Evolutionary conservation across 805 yeast genomes (phyloP).

Genomic region (Scheffersomyces ergatensis): DNA sequence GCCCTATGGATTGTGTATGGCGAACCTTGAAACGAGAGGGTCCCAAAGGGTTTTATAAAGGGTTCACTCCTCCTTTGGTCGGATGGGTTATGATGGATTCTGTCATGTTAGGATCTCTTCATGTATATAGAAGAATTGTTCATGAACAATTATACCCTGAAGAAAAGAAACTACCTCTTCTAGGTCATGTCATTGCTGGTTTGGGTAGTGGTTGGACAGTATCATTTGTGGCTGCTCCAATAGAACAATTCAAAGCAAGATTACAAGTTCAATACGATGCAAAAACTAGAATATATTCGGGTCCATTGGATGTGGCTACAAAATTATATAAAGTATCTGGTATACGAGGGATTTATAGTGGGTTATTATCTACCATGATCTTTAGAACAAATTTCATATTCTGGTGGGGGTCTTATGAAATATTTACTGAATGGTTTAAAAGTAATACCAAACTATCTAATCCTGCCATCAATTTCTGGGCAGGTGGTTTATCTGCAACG

Average conservation of each 20-base stretch:
- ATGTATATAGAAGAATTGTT: constrained; percentile 67
- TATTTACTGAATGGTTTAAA: constrained; percentile 68
- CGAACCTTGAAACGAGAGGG: constrained; percentile 79
- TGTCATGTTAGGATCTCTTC: constrained; percentile 84
- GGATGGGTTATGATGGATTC: constrained; percentile 96
- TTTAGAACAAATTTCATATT: constrained; percentile 84
- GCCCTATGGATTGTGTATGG: constrained; percentile 77
- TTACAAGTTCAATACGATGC: constrained; percentile 89
- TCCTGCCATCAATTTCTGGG: constrained; percentile 82
- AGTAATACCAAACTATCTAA: constrained; percentile 62
- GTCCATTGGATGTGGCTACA: constrained; percentile 75
- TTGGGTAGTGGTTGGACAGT: constrained; percentile 91
- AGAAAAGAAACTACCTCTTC: constrained; percentile 62
- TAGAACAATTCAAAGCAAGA: constrained; percentile 85
- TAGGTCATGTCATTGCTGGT: constrained; percentile 74
- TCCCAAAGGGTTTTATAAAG: constrained; percentile 74
- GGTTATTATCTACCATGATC: constrained; percentile 80
- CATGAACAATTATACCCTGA: constrained; percentile 63
- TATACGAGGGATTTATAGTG: constrained; percentile 72
- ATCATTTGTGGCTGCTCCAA: constrained; percentile 93
- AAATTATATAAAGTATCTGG: constrained; percentile 63
- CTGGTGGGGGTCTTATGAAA: constrained; percentile 93
- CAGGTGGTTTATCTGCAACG: constrained; percentile 85
- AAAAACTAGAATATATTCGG: constrained; percentile 59
- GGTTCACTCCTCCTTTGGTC: constrained; percentile 87